These are phyloP conservation scores for Penicillium oxalicum DNA, from an alignment of 2,329 filamentous ascomycete genomes.

Conservation along the genomic window DNA sequence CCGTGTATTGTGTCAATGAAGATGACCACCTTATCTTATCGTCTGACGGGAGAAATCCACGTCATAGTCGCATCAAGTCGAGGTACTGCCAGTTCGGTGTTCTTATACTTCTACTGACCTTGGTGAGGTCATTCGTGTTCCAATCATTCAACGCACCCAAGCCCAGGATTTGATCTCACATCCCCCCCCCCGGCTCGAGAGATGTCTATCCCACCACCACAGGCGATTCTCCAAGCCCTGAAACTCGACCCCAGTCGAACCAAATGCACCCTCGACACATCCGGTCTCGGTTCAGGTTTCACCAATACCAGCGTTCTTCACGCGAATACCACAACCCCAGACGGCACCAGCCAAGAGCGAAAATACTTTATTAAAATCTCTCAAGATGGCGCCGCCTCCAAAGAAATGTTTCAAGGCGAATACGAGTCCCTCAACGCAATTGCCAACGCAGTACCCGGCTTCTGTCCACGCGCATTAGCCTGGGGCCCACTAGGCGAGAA, in stretches of 20 bases:
- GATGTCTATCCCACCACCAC: slow-evolving; percentile 16
- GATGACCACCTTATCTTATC: slow-evolving; percentile 3
- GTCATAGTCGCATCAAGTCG: slow-evolving; percentile 16
- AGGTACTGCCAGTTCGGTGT: no score
- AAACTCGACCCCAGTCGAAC: slow-evolving; percentile 29
- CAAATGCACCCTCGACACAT: slow-evolving; percentile 31
- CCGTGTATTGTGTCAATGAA: neutral
- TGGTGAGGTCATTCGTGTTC: slow-evolving; percentile 1
- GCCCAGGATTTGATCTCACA: no score
- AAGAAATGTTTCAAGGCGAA: slow-evolving; percentile 57
- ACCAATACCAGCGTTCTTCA: slow-evolving; percentile 40
- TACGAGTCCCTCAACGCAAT: slow-evolving; percentile 80
- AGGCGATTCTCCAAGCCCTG: slow-evolving; percentile 35
- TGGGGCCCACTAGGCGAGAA: slow-evolving; percentile 54
- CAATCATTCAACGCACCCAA: no score
- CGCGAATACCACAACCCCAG: slow-evolving; percentile 22
- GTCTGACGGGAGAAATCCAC: slow-evolving; percentile 11
- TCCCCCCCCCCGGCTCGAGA: no score
- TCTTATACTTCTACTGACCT: no score
- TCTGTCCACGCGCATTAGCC: slow-evolving; percentile 71
- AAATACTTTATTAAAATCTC: slow-evolving; percentile 40
- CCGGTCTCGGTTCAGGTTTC: slow-evolving; percentile 40
- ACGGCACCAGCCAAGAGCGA: slow-evolving; percentile 22
- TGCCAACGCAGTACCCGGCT: slow-evolving; percentile 60
- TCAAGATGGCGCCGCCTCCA: slow-evolving; percentile 26